Percentiles rank a stretch among this genome's conserved stretches.
phyloP scores from a whole-genome alignment of 1,139 yeast species.

The Suzukiozyma palmioleophila region DNA sequence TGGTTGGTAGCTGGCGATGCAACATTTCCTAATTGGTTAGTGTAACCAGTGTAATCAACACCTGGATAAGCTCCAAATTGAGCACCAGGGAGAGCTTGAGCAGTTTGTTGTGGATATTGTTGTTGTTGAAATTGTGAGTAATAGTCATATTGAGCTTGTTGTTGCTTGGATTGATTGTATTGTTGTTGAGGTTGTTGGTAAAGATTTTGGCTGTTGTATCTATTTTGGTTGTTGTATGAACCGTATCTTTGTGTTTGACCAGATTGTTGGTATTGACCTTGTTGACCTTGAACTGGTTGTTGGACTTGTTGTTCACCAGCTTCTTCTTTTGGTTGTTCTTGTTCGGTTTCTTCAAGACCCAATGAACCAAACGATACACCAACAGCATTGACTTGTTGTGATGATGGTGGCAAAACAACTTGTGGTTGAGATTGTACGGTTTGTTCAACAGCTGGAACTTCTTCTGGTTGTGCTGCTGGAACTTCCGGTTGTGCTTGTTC shows the following conservation, averaged over 20 bases:
- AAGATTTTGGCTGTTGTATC: constrained; percentile 18
- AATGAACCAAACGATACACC: constrained; percentile 72
- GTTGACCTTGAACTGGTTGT: constrained; percentile 11
- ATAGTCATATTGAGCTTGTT: constrained; percentile 23
- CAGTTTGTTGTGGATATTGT: constrained; percentile 40
- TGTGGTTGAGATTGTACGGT: constrained; percentile 33
- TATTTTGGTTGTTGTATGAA: constrained; percentile 9
- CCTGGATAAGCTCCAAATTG: constrained; percentile 46
- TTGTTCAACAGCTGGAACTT: constrained; percentile 2
- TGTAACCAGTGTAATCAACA: constrained; percentile 39
- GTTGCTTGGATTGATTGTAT: constrained; percentile 20
- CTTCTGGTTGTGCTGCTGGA: not conserved
- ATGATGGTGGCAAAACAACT: constrained; percentile 63
- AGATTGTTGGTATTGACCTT: constrained; percentile 12
- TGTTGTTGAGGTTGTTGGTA: constrained; percentile 20
- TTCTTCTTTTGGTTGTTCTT: constrained; percentile 10
- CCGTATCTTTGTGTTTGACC: constrained; percentile 15
- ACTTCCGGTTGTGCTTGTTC: constrained; percentile 6
- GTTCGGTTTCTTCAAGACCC: constrained; percentile 42
- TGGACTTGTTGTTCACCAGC: constrained; percentile 11
- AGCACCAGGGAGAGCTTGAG: constrained; percentile 34
- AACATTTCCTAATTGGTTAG: constrained; percentile 29
- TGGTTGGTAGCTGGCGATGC: constrained; percentile 36
- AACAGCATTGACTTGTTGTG: constrained; percentile 48
- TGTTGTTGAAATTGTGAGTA: constrained; percentile 32